phyloP scores from a whole-genome alignment of 306 rosid species.

The Gastrolobium villosum region DNA sequence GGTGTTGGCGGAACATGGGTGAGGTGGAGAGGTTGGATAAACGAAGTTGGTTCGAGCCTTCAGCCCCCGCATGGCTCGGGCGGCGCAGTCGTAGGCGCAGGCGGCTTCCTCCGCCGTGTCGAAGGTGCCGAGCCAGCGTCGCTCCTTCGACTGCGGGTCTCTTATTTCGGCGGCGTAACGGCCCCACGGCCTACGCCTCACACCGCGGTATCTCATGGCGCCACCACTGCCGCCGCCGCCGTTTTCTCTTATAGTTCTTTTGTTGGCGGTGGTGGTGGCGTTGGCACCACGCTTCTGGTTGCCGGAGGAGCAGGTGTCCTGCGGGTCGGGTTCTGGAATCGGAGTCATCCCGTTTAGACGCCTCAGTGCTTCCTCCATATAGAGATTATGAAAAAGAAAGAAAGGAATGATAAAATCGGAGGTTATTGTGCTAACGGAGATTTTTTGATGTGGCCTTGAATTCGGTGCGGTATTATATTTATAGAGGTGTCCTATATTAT shows the following conservation, averaged over 20 bases:
- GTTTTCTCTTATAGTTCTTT: constrained; percentile 55
- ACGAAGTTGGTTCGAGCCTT: constrained; percentile 90
- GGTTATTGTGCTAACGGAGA: background rate
- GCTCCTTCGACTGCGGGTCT: constrained; percentile 88
- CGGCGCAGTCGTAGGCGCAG: constrained; percentile 94
- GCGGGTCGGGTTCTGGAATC: constrained; percentile 38
- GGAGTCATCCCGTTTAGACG: constrained; percentile 59
- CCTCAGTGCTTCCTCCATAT: constrained; percentile 77
- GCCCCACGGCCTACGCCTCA: constrained; percentile 97
- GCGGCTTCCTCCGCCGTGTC: constrained; percentile 99
- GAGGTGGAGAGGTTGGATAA: constrained; percentile 63
- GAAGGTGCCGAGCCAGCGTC: constrained; percentile 97
- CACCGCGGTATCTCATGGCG: constrained; percentile 83
- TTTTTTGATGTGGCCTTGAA: background rate
- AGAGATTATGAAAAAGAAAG: background rate
- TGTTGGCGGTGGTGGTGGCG: constrained; percentile 37
- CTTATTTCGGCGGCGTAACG: constrained; percentile 98
- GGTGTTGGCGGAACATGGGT: constrained; percentile 34
- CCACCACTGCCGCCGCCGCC: background rate
- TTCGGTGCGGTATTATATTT: constrained; percentile 34
- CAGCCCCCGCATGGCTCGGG: constrained; percentile 90
- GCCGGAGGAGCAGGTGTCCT: background rate
- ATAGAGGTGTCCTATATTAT: constrained; percentile 3
- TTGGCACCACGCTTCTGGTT: background rate
- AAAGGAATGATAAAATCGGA: background rate